phyloP scores from a whole-genome alignment of 2,329 filamentous ascomycete genomes.

The Salinomyces thailandicus region DNA sequence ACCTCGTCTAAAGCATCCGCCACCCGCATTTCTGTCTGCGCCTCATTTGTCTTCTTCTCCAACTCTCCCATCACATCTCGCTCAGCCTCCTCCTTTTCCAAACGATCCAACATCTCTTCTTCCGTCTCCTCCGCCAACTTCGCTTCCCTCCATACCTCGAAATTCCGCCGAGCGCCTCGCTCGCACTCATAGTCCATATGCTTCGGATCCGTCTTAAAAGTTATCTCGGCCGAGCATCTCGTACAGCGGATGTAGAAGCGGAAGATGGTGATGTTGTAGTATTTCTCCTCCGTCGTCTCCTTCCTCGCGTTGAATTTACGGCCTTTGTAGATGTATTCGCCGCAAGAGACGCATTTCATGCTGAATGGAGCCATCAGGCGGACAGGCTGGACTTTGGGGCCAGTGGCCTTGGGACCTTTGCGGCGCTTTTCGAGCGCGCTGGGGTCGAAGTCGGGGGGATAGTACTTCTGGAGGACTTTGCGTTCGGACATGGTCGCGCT shows the following conservation, averaged over 20 bases:
- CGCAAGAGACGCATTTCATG: conserved; percentile 60
- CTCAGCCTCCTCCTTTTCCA: conserved; percentile 71
- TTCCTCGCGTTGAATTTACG: conserved; percentile 94
- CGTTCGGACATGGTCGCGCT: conserved; percentile 66
- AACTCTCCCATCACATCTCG: conserved; percentile 89
- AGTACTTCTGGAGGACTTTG: conserved; percentile 62
- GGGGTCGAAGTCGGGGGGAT: conserved; percentile 79
- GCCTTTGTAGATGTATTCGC: conserved; percentile 83
- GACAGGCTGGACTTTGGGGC: conserved; percentile 74
- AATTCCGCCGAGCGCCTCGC: conserved; percentile 79
- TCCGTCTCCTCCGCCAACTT: conserved; percentile 65
- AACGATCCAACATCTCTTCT: conserved; percentile 71
- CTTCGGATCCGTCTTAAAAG: conserved; percentile 89
- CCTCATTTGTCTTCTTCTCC: conserved; percentile 86
- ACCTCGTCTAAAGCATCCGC: conserved; percentile 95
- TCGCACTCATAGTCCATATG: conserved; percentile 82
- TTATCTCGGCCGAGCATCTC: conserved; percentile 74
- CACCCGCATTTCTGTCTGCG: conserved; percentile 89
- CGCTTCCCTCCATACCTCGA: conserved; percentile 75
- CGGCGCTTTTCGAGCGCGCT: conserved; percentile 55
- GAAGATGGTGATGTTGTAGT: conserved; percentile 78
- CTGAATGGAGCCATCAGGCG: conserved; percentile 82
- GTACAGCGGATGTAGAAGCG: conserved; percentile 80
- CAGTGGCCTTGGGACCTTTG: conserved; percentile 57
- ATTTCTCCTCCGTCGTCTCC: conserved; percentile 82